phyloP scores from a whole-genome alignment of 2,329 filamentous ascomycete species.

The Exophiala mesophila region DNA sequence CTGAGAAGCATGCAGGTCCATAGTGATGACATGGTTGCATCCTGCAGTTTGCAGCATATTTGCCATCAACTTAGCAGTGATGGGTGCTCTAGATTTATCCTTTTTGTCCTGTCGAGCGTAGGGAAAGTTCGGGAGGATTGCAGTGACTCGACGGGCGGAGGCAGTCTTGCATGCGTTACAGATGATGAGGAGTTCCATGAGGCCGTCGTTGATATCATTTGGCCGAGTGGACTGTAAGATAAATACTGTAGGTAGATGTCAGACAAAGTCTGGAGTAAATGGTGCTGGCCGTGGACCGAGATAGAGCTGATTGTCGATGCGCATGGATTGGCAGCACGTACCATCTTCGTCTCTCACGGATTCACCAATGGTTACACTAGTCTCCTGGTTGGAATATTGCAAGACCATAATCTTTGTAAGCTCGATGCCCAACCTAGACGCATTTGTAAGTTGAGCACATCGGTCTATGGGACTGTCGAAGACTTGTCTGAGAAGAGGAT shows the following conservation, averaged over 20 bases:
- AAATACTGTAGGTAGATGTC: slow-evolving; percentile 75
- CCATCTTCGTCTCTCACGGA: slow-evolving; percentile 94
- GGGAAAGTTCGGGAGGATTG: slow-evolving; percentile 92
- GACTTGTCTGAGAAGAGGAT: no score
- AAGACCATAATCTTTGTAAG: slow-evolving; percentile 64
- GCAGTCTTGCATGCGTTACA: slow-evolving; percentile 90
- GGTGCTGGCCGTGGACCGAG: no score
- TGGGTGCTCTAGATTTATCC: slow-evolving; percentile 91
- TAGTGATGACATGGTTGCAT: slow-evolving; percentile 89
- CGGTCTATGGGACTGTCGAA: no score
- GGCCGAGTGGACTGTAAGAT: slow-evolving; percentile 84
- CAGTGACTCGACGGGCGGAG: slow-evolving; percentile 85
- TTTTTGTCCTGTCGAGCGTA: slow-evolving; percentile 98
- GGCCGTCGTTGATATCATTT: slow-evolving; percentile 93
- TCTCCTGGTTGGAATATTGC: slow-evolving; percentile 61
- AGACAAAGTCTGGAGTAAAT: slow-evolving; percentile 3
- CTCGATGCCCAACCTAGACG: slow-evolving; percentile 58
- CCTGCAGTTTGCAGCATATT: slow-evolving; percentile 97
- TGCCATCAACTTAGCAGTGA: slow-evolving; percentile 90
- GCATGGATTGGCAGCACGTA: no score
- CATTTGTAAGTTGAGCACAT: no score
- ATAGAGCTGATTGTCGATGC: no score
- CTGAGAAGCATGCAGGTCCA: slow-evolving; percentile 91
- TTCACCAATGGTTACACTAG: slow-evolving; percentile 81
- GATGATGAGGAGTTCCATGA: slow-evolving; percentile 98